Evolutionary conservation across 805 yeast genomes (phyloP).

Genomic region (Candida fluviatilis): DNA sequence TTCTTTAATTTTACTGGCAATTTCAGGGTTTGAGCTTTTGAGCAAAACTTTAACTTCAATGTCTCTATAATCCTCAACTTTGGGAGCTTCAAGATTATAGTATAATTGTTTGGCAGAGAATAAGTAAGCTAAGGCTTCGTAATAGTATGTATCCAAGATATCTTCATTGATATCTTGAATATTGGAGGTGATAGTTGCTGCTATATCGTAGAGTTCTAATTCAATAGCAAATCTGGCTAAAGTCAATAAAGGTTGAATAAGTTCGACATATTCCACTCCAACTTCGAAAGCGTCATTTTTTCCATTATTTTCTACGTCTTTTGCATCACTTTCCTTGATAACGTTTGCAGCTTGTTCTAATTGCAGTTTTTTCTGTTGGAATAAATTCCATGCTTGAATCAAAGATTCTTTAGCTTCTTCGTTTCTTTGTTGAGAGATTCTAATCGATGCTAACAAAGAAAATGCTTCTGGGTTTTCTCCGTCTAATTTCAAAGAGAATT

Average conservation of each 20-base stretch:
- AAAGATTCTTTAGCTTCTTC: conserved; percentile 73
- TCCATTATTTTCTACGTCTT: conserved; percentile 18
- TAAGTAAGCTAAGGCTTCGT: conserved; percentile 74
- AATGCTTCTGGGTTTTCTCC: conserved; percentile 71
- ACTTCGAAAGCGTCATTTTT: conserved; percentile 40
- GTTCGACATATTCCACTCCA: conserved; percentile 54
- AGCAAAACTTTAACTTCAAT: conserved; percentile 21
- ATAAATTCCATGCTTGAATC: conserved; percentile 66
- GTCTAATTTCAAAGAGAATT: conserved; percentile 59
- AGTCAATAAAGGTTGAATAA: conserved; percentile 69
- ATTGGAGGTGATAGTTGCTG: conserved; percentile 58
- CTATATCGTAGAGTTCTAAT: conserved; percentile 64
- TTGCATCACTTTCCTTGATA: conserved; percentile 9
- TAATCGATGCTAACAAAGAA: conserved; percentile 77
- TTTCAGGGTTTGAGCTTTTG: conserved; percentile 22
- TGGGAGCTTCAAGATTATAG: conserved; percentile 26
- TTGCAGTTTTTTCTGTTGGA: conserved; percentile 44
- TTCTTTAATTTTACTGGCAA: conserved; percentile 29
- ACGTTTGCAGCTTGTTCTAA: conserved; percentile 41
- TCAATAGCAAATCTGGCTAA: conserved; percentile 76
- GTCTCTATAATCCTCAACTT: conserved; percentile 39
- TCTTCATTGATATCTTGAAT: conserved; percentile 81
- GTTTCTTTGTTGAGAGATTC: conserved; percentile 78
- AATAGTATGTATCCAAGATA: conserved; percentile 74
- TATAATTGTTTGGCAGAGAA: conserved; percentile 33